Evolutionary conservation across 805 yeast genomes (phyloP).

Genomic region (Saccharomycopsis synnaedendra): DNA sequence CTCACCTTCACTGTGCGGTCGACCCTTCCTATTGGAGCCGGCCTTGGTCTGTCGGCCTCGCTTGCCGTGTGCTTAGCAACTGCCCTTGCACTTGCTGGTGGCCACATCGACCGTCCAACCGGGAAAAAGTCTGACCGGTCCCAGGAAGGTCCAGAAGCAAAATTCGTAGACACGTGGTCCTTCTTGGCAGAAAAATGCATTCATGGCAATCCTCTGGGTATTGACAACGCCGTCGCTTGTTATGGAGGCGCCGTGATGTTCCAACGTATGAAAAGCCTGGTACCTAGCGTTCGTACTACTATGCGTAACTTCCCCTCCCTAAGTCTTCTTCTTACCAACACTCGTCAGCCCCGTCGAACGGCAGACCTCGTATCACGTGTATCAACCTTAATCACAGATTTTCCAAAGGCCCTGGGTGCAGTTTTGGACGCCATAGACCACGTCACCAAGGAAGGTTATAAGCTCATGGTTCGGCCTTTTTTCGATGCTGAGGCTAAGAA

Average conservation of each 20-base stretch:
- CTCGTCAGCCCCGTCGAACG: conserved; percentile 80
- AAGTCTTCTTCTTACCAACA: conserved; percentile 68
- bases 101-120: conserved; percentile 34
- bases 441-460: conserved; percentile 62
- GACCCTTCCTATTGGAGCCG: conserved; percentile 91
- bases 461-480: conserved; percentile 42
- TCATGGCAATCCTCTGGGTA: conserved; percentile 95
- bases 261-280: conserved; percentile 45
- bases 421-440: conserved; percentile 70
- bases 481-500: conserved; percentile 31
- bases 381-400: conserved; percentile 36
- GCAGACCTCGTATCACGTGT: conserved; percentile 76
- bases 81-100: conserved; percentile 55
- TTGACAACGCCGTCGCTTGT: conserved; percentile 93
- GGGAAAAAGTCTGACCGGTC: neutral
- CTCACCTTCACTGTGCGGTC: conserved; percentile 60
- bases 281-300: conserved; percentile 53
- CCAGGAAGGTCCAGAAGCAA: conserved; percentile 26
- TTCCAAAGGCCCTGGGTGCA: conserved; percentile 43
- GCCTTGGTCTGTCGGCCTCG: conserved; percentile 90
- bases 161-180: conserved; percentile 77
- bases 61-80: conserved; percentile 75
- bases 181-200: conserved; percentile 90
- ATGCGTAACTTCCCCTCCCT: conserved; percentile 68
- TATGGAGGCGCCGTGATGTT: conserved; percentile 93